Percentiles rank a stretch among this genome's conserved stretches.
These are phyloP conservation scores for Apiospora saccharicola DNA, from an alignment of 2,329 filamentous ascomycete genomes.

Conservation along the genomic window DNA sequence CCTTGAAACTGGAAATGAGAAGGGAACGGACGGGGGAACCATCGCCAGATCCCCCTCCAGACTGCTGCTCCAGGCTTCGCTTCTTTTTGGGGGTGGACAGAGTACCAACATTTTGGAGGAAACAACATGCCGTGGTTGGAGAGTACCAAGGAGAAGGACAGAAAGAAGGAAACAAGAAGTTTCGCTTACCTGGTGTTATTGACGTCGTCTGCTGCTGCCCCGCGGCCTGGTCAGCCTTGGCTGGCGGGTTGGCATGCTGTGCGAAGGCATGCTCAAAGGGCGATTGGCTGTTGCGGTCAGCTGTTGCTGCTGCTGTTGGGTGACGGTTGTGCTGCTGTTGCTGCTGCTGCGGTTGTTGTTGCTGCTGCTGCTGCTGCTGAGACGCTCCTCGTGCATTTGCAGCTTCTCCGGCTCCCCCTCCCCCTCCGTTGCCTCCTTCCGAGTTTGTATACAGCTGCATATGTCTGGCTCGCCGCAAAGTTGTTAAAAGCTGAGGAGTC, in stretches of 20 bases:
- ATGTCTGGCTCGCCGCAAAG: slow-evolving; percentile 17
- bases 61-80: too few relatives aligned
- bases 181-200: slow-evolving; percentile 13
- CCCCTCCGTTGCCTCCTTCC: slow-evolving; percentile 17
- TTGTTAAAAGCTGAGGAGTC: slow-evolving; percentile 21
- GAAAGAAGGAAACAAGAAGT: background rate
- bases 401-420: background rate
- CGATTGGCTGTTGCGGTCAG: background rate
- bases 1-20: slow-evolving; percentile 18
- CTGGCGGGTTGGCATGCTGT: slow-evolving; percentile 9
- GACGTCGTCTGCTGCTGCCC: slow-evolving; percentile 12
- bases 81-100: background rate
- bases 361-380: slow-evolving; percentile 1
- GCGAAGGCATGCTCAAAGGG: slow-evolving; percentile 9
- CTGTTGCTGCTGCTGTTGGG: background rate
- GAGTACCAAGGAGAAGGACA: background rate
- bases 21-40: background rate
- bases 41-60: slow-evolving; percentile 3
- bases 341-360: slow-evolving; percentile 3
- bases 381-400: slow-evolving; percentile 26
- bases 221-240: slow-evolving; percentile 14
- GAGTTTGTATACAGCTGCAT: slow-evolving; percentile 15
- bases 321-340: background rate
- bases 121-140: slow-evolving; percentile 9
- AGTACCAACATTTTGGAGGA: slow-evolving; percentile 17